Evolutionary conservation across 345 rosid genomes (phyloP), one percentile per base, ranked within the genome.

Genomic region (Eucalyptus sp.): DNA sequence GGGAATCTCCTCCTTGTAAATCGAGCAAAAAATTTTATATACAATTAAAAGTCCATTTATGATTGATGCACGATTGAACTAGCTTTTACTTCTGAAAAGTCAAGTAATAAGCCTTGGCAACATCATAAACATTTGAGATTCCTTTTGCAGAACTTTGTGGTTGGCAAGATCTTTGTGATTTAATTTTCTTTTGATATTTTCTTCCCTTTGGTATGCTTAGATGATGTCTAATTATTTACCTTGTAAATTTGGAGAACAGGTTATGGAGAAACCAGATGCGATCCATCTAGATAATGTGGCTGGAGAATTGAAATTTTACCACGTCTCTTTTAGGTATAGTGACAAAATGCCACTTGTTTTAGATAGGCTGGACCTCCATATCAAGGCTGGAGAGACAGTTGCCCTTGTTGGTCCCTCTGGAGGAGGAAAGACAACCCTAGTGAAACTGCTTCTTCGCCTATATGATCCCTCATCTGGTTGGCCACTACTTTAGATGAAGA

Each of bases 351-450:
- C 95, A 58, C 94, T 92, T 15, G 89, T 97, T 91, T 89, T 97
- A 87, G 95, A 96, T 88, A 91, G 94, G 71, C 60, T 96, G 92
- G 94, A 93, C 93, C 96, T 97, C 90, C 98, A 94, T 92, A 91
- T 97, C 84, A 93, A 90, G 93, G 98, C 98, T 89, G 99, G 99
- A 89, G 99, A 97, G 95, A 96, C 96, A 83, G 90, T 96, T 88
- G 99, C 99, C 71, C 91, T 97, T 87, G 95, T 95, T 86, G 99
- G 99, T 58, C 99, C 98, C 89, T 97, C 99, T 86, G 99, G 99
- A 87, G 99, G 99, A 90, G 99, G 99, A 88, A 97, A 97, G 95
- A 95, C 99, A 43, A 96, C 99, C n/a, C 95, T 97, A 29, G 92
- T 93, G 87, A 97, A 96, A 95, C 91, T 97, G 95, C 98, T 97